Percentiles rank a stretch among this genome's conserved stretches.
phyloP scores from a whole-genome alignment of 192 early-diverging fungal species.

The Spizellomyces sp. region DNA sequence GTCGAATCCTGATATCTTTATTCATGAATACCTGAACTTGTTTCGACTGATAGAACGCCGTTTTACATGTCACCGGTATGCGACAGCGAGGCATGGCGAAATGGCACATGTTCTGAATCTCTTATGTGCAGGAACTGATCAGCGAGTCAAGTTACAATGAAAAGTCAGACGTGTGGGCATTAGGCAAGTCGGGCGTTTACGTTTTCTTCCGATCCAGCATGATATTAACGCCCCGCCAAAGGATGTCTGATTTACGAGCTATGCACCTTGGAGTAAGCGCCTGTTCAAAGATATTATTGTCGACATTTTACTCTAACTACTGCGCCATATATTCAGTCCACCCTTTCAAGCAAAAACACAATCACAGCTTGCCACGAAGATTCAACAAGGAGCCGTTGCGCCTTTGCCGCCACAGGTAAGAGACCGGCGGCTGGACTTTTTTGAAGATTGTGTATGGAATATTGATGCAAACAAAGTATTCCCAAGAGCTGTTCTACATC shows the following conservation, averaged over 20 bases:
- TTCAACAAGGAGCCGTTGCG: constrained; percentile 56
- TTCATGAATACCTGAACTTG: not conserved
- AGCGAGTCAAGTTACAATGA: constrained; percentile 67
- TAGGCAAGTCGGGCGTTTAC: constrained; percentile 41
- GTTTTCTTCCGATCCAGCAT: not conserved
- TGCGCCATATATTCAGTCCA: constrained; percentile 46
- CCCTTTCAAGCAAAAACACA: constrained; percentile 73
- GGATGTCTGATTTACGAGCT: constrained; percentile 74
- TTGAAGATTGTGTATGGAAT: too few species aligned
- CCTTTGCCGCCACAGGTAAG: constrained; percentile 50
- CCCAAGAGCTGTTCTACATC: constrained; percentile 37
- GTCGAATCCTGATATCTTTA: too few species aligned
- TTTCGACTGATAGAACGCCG: constrained; percentile 55
- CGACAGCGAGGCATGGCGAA: not conserved
- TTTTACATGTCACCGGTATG: constrained; percentile 79
- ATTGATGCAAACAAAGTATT: constrained; percentile 22
- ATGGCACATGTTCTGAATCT: not conserved
- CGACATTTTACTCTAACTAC: not conserved
- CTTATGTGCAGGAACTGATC: constrained; percentile 57
- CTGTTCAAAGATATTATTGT: not conserved
- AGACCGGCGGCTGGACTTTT: not conserved
- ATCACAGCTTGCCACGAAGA: constrained; percentile 56
- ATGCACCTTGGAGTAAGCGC: constrained; percentile 67
- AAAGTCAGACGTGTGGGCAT: constrained; percentile 76
- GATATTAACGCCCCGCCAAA: constrained; percentile 1